These are phyloP conservation scores for Pholiota molesta DNA, from an alignment of 768 basidiomycete genomes.

Conservation along the genomic window DNA sequence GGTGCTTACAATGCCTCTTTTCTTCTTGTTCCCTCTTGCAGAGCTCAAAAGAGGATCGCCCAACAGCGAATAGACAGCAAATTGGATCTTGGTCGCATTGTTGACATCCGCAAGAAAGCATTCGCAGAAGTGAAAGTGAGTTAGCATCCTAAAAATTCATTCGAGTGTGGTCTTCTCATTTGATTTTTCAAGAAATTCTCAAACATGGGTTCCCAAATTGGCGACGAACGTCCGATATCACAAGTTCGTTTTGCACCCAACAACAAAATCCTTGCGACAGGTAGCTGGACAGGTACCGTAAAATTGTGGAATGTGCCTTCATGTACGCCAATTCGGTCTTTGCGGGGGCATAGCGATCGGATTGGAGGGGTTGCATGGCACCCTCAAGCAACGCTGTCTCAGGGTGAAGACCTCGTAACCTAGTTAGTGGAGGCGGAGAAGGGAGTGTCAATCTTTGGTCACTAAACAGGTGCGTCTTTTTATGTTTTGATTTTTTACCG, in stretches of 20 bases:
- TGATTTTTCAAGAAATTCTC: slow-evolving; percentile 69
- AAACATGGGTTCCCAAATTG: slow-evolving; percentile 97
- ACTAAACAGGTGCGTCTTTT: slow-evolving; percentile 63
- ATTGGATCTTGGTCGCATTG: slow-evolving; percentile 84
- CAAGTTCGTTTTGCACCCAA: slow-evolving; percentile 96
- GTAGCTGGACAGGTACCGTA: slow-evolving; percentile 94
- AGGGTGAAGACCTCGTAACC: slow-evolving; percentile 70
- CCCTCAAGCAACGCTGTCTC: slow-evolving; percentile 83
- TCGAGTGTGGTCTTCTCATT: background rate
- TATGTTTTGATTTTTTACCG: background rate
- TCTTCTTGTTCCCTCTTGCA: slow-evolving; percentile 50
- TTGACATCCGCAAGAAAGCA: slow-evolving; percentile 91
- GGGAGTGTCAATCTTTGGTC: slow-evolving; percentile 88
- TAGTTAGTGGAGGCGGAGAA: slow-evolving; percentile 92
- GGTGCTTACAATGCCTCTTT: slow-evolving; percentile 73
- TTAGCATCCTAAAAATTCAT: background rate
- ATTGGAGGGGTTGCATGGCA: slow-evolving; percentile 99
- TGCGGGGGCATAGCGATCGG: slow-evolving; percentile 86
- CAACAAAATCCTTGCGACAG: slow-evolving; percentile 84
- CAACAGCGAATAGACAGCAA: slow-evolving; percentile 91
- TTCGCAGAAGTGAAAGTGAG: slow-evolving; percentile 88
- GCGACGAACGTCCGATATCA: slow-evolving; percentile 93
- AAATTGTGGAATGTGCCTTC: slow-evolving; percentile 96
- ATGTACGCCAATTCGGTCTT: slow-evolving; percentile 75
- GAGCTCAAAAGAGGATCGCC: slow-evolving; percentile 93